Evolutionary conservation across 306 rosid species (phyloP), one percentile per base, ranked within the genome.

Genomic region (Purshia tridentata): DNA sequence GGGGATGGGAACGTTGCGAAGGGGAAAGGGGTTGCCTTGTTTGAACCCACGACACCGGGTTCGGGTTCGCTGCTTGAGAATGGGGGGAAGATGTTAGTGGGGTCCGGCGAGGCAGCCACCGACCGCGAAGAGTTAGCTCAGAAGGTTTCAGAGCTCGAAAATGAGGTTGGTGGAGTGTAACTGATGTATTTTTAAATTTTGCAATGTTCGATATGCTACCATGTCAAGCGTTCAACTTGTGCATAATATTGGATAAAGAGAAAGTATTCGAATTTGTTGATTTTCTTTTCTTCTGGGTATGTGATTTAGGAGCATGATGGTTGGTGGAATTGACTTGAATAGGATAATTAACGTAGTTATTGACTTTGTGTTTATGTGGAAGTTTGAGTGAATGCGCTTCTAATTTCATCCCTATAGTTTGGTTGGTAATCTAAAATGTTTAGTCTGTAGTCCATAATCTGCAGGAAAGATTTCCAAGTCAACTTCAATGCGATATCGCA

Each of bases 111-210:
- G 16, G 72, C 64, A 9, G 80, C 53, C 70, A 46, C 52, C 45
- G 96, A 83, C 82, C 81, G 70, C 7, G 88, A 82, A 18, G 74
- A 63, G 65, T 72, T 91, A 78, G 81, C 79, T 59, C 82, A 83
- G 78, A 88, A 77, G 69, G 53, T 89, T 81, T 69, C 91, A 0
- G 79, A 47, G 69, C 85, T 94, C 18, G 96, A 89, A 84, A 89
- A 84, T 18, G 98, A 94, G 95, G 98, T 94, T 63, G 39, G 93
- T 82, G 23, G 15, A 60, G 78, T 82, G 10, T 16, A 0, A 3
- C 14, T 61, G 22, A 61, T 42, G 9, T 45, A 6, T 61, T 65
- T 42, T 42, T 75, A 4, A 6, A 6, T 48, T 37, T 4, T 19
- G 5, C 37, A 4, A 9, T 53, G 9, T 19, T 37, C 9, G n/a